Evolutionary conservation across 768 basidiomycete species (phyloP).

Genomic region (Russula emetica): DNA sequence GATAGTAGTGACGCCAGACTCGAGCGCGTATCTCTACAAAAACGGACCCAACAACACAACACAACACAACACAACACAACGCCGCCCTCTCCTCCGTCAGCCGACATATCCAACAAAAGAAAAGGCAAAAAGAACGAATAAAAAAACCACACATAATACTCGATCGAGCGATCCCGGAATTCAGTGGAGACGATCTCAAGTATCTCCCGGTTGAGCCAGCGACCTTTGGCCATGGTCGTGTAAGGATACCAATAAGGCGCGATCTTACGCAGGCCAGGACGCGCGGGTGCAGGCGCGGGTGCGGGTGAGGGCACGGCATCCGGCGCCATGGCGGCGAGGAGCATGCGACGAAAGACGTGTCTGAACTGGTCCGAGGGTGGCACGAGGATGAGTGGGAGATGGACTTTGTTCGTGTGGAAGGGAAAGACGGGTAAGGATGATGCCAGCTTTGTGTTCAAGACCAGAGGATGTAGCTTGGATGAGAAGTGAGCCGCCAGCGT

Average conservation of each 20-base stretch:
- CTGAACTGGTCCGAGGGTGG: constrained; percentile 53
- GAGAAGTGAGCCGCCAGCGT: no score
- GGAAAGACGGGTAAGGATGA: constrained; percentile 17
- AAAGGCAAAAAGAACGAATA: constrained; percentile 3
- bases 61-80: no score
- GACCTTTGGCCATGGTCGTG: constrained; percentile 86
- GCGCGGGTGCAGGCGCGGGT: constrained; percentile 6
- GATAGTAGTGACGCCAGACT: constrained; percentile 91
- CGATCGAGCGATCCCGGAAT: constrained; percentile 89
- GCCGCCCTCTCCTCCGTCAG: background rate
- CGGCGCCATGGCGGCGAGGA: constrained; percentile 29
- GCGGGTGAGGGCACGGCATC: constrained; percentile 21
- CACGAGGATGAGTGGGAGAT: constrained; percentile 44
- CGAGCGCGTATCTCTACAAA: constrained; percentile 60
- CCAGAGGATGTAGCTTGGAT: no score
- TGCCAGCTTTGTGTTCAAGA: constrained; percentile 8
- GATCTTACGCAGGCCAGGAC: constrained; percentile 65
- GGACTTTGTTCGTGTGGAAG: constrained; percentile 29
- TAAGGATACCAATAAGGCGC: constrained; percentile 92
- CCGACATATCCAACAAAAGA: background rate
- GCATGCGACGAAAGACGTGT: constrained; percentile 28
- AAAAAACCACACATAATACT: constrained; percentile 78
- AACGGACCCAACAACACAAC: no score
- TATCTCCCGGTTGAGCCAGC: constrained; percentile 85
- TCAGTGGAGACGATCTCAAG: constrained; percentile 92